Conservation (phyloP, 2,329 filamentous ascomycete species). For the Helminthosporium solani region DNA sequence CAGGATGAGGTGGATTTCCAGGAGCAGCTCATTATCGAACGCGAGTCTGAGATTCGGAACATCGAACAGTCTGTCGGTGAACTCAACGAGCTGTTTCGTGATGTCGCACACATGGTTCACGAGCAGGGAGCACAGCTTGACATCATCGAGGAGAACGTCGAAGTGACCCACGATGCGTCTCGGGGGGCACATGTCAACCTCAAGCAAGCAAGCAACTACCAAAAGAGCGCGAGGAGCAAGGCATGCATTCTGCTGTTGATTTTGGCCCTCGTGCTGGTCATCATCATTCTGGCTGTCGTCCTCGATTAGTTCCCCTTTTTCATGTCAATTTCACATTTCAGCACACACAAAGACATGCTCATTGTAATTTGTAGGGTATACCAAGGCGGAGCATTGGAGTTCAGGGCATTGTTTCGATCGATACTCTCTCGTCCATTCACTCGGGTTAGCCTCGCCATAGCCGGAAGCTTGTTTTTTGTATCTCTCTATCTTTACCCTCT, state of each 20-base stretch:
- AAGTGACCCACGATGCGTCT: constrained; percentile 78
- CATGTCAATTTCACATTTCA: constrained; percentile 3
- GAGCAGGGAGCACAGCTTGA: constrained; percentile 90
- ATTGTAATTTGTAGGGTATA: constrained; percentile 16
- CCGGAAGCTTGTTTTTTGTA: neutral
- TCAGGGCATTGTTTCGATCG: neutral
- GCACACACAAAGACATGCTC: constrained; percentile 12
- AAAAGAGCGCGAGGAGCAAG: constrained; percentile 93
- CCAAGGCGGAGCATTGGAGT: constrained; percentile 17
- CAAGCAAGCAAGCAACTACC: constrained; percentile 81
- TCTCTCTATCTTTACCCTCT: neutral
- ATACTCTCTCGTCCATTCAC: neutral
- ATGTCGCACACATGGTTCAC: constrained; percentile 95
- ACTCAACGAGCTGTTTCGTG: constrained; percentile 92
- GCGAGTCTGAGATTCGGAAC: constrained; percentile 93
- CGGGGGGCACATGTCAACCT: constrained; percentile 83
- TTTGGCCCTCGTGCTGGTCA: constrained; percentile 81
- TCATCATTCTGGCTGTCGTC: constrained; percentile 84
- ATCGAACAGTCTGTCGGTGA: constrained; percentile 97
- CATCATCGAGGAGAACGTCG: constrained; percentile 84
- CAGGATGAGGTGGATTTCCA: constrained; percentile 98
- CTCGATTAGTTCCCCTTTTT: constrained; percentile 58
- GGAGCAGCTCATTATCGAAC: constrained; percentile 90
- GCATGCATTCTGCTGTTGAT: constrained; percentile 90
- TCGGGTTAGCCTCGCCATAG: neutral